Evolutionary conservation across 805 yeast genomes (phyloP).

Genomic region (Cyberlindnera misumaiensis): DNA sequence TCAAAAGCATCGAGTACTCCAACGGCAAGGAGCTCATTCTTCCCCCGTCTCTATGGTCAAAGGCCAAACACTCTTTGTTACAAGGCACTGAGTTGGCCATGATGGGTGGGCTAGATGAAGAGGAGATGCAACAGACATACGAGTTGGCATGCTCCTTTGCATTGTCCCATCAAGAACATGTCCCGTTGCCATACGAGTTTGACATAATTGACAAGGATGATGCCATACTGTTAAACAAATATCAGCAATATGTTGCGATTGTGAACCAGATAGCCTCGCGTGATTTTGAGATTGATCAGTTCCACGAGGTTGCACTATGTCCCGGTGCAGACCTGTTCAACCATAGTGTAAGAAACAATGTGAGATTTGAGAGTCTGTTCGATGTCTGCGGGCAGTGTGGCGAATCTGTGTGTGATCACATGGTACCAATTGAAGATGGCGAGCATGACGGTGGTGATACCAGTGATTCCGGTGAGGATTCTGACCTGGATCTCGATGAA

Average conservation of each 20-base stretch:
- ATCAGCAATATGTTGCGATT: conserved; percentile 46
- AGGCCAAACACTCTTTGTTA: conserved; percentile 38
- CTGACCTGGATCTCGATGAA: conserved; percentile 4
- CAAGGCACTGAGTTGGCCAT: conserved; percentile 54
- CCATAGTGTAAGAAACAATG: conserved; percentile 57
- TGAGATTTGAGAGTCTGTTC: conserved; percentile 54
- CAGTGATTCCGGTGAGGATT: conserved; percentile 3
- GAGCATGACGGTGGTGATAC: conserved; percentile 9
- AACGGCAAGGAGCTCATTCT: conserved; percentile 26
- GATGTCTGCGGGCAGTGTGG: conserved; percentile 52
- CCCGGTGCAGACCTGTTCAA: conserved; percentile 92
- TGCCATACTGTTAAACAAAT: conserved; percentile 22
- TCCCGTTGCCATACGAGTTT: conserved; percentile 26
- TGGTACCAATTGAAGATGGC: conserved; percentile 8
- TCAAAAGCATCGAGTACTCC: conserved; percentile 39
- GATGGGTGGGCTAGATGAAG: conserved; percentile 51
- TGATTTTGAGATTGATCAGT: conserved; percentile 76
- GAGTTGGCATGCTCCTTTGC: conserved; percentile 31
- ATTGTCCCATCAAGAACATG: conserved; percentile 18
- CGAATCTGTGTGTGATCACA: conserved; percentile 29
- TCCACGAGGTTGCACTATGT: conserved; percentile 67
- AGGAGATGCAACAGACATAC: conserved; percentile 34
- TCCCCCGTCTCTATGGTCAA: conserved; percentile 67
- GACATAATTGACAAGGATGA: conserved; percentile 23
- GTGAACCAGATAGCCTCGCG: conserved; percentile 65